phyloP scores from a whole-genome alignment of 78 protist genomes.

The Mantamonas sphyraenae region DNA sequence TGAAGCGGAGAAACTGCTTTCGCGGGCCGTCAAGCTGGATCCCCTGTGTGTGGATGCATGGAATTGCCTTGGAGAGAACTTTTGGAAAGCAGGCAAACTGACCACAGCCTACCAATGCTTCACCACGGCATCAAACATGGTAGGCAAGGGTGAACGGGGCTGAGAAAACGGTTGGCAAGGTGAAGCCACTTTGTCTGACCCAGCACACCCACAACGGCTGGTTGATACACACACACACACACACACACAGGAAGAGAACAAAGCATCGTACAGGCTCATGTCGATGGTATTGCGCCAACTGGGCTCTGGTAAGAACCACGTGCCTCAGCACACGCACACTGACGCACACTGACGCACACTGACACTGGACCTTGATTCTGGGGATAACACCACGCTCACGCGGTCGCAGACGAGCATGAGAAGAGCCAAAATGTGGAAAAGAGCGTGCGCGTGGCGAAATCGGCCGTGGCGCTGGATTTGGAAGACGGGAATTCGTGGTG shows the following conservation, averaged over 20 bases:
- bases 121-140: neutral
- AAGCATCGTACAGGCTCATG: neutral
- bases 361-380: neutral
- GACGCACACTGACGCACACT: too few relatives aligned
- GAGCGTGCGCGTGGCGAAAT: neutral
- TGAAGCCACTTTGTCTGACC: too few relatives aligned
- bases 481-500: too few relatives aligned
- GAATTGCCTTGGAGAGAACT: conserved; percentile 8
- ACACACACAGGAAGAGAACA: neutral
- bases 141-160: too few relatives aligned
- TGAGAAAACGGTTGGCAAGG: too few relatives aligned
- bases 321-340: too few relatives aligned
- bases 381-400: too few relatives aligned
- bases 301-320: neutral
- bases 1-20: neutral
- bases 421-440: too few relatives aligned
- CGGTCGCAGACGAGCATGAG: too few relatives aligned
- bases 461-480: neutral
- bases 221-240: too few relatives aligned
- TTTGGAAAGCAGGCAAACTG: neutral
- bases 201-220: too few relatives aligned
- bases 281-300: conserved; percentile 7
- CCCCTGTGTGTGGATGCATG: neutral
- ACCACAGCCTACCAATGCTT: neutral
- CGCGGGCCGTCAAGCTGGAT: conserved; percentile 9